Percentiles rank a stretch among this genome's conserved stretches.
phyloP scores from a whole-genome alignment of 805 yeast species.

The Saturnispora quitensis region DNA sequence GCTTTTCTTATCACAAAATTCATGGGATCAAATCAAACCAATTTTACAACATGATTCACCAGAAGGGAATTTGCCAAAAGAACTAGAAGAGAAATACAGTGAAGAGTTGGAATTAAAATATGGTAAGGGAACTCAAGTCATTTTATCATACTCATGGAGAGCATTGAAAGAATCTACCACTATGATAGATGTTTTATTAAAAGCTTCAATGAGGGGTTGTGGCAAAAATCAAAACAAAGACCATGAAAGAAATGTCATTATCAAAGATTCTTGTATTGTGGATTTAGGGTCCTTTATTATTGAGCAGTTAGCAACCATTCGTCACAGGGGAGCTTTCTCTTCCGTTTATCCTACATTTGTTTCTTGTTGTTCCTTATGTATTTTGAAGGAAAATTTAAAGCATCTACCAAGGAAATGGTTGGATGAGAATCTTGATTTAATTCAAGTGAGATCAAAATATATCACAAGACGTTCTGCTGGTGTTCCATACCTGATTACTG shows the following conservation, averaged over 20 bases:
- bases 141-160: slow-evolving; percentile 72
- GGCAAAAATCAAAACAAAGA: slow-evolving; percentile 11
- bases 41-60: slow-evolving; percentile 62
- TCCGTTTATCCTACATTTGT: slow-evolving; percentile 78
- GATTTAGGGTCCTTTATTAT: slow-evolving; percentile 46
- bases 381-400: slow-evolving; percentile 23
- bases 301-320: slow-evolving; percentile 59
- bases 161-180: slow-evolving; percentile 66
- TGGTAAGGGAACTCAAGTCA: slow-evolving; percentile 35
- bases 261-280: slow-evolving; percentile 25
- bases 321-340: slow-evolving; percentile 89
- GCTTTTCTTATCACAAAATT: slow-evolving; percentile 7
- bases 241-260: slow-evolving; percentile 12
- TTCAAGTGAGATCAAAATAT: slow-evolving; percentile 47
- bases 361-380: slow-evolving; percentile 53
- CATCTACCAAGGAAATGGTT: slow-evolving; percentile 50
- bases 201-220: not conserved
- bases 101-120: slow-evolving; percentile 26
- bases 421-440: slow-evolving; percentile 35
- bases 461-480: slow-evolving; percentile 93
- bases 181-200: slow-evolving; percentile 40
- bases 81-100: slow-evolving; percentile 30
- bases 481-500: slow-evolving; percentile 70
- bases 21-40: slow-evolving; percentile 39
- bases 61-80: slow-evolving; percentile 51